Base-by-base conservation (phyloP, 768 basidiomycete genomes). In the Leccinum variicolor region DNA sequence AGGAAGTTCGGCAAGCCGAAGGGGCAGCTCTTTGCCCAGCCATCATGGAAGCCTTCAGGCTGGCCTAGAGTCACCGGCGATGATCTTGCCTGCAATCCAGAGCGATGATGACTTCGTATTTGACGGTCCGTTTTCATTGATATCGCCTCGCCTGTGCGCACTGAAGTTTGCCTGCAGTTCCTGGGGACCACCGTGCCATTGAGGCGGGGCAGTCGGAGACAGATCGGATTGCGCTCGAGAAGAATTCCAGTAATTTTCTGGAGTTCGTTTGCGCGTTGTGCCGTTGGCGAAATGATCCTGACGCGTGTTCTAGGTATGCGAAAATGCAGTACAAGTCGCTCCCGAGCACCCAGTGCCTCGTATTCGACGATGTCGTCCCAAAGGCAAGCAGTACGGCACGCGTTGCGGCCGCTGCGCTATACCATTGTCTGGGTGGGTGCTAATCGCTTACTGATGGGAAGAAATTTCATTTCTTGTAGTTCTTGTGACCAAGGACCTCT, bases 381-480 rank as follows among this genome's bases (percentile, higher is more conserved):
- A 80, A 74, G 60, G 67, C 73, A 46, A 82, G 86, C 1, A 90
- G 86, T 63, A 89, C 87, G 4, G 79, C 82, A 10, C 89, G 86
- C 66, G 87, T 93, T 36, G 92, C 89, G 10, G 85, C 91, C 9
- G 83, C 88, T 15, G 92, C 85, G 4, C 86, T 94, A 69, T 91
- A 94, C 70, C 90, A 94, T 62, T 92, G 90, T 68, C 78, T 94
- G 45, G 90, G 92, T 92, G 57, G 36, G 79, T 43, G 19, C 19
- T 19, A 19, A 13, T 43, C 19, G 19, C 41, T 19, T 19, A 43
- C n/a, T 10, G 41, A 43, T 11, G 19, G 9, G 11, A 43, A 43
- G n/a, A 43, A 19, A 43, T 0, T 41, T 41, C 33, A 8, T 56
- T 46, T 34, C 31, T 53, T 47, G 31, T 61, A 94, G 92, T 90